These are phyloP conservation scores for Pyrenula massariospora DNA, from an alignment of 495 filamentous ascomycete species.

Conservation along the genomic window DNA sequence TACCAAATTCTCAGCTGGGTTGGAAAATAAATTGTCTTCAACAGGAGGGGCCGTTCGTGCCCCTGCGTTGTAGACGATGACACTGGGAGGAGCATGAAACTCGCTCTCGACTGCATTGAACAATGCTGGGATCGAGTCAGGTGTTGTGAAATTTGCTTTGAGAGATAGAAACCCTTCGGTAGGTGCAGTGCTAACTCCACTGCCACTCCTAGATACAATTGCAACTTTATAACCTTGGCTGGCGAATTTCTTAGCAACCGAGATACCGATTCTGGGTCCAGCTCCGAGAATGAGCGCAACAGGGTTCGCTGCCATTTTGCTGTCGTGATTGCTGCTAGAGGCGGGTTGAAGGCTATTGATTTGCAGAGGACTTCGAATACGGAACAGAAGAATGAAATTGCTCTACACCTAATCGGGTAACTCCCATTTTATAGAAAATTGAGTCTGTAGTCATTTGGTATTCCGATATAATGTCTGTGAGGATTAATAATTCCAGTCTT, in stretches of 20 bases:
- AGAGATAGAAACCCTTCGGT: slow-evolving; percentile 18
- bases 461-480: not conserved
- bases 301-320: not conserved
- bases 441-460: not conserved
- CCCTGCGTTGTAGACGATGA: slow-evolving; percentile 27
- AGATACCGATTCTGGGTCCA: slow-evolving; percentile 23
- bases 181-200: slow-evolving; percentile 3
- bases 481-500: not conserved
- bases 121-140: slow-evolving; percentile 17
- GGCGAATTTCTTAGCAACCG: slow-evolving; percentile 24
- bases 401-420: not conserved
- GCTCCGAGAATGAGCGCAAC: slow-evolving; percentile 3
- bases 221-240: slow-evolving; percentile 31
- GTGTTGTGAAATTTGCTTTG: slow-evolving; percentile 25
- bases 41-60: slow-evolving; percentile 13
- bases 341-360: not conserved
- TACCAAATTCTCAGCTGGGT: slow-evolving; percentile 15
- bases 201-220: slow-evolving; percentile 21
- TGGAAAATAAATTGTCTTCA: slow-evolving; percentile 22
- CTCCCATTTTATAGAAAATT: not conserved
- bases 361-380: not conserved
- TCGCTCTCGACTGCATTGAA: slow-evolving; percentile 23
- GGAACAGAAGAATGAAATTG: not conserved
- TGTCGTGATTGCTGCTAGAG: not conserved
- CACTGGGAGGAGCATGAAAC: slow-evolving; percentile 15